Evolutionary conservation across 1,284 basidiomycete species (phyloP).

Genomic region (Melanopsichium pennsylvanicum): DNA sequence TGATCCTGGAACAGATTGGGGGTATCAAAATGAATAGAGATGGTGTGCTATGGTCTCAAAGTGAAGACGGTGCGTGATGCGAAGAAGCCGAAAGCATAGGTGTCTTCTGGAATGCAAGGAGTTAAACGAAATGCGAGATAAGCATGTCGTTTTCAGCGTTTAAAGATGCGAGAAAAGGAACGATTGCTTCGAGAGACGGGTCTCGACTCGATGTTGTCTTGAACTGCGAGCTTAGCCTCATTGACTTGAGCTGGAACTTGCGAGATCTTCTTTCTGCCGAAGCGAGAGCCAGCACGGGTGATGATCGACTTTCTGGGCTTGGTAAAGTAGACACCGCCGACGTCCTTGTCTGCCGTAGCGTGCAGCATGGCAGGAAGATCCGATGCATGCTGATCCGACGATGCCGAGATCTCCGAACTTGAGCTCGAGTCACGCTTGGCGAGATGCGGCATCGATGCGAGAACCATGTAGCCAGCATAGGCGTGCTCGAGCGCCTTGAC

Average conservation of each 20-base stretch:
- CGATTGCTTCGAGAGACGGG: slow-evolving; percentile 4
- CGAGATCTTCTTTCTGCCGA: slow-evolving; percentile 13
- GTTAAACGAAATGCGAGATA: not conserved
- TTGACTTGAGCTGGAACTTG: slow-evolving; percentile 1
- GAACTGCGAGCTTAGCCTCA: too few relatives aligned
- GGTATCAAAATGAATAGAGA: too few relatives aligned
- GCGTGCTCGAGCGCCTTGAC: slow-evolving; percentile 29
- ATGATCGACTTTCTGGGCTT: slow-evolving; percentile 17
- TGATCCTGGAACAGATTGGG: too few relatives aligned
- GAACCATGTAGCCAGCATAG: slow-evolving; percentile 20
- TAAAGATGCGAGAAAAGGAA: slow-evolving; percentile 25
- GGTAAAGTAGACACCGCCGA: slow-evolving; percentile 22
- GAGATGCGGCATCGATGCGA: slow-evolving; percentile 32
- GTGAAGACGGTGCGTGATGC: too few relatives aligned
- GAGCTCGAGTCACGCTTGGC: slow-evolving; percentile 37
- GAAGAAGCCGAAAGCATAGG: too few relatives aligned
- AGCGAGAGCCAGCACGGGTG: slow-evolving; percentile 17
- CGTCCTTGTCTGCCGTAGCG: slow-evolving; percentile 18
- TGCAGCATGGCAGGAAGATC: slow-evolving; percentile 13
- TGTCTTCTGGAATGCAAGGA: too few relatives aligned
- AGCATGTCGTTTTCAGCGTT: not conserved
- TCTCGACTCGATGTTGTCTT: not conserved
- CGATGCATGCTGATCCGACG: slow-evolving; percentile 24
- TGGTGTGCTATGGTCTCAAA: too few relatives aligned
- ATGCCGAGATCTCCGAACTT: slow-evolving; percentile 29